Base-by-base conservation (phyloP, 2,329 filamentous ascomycete genomes). In the Colletotrichum cordylinicola region DNA sequence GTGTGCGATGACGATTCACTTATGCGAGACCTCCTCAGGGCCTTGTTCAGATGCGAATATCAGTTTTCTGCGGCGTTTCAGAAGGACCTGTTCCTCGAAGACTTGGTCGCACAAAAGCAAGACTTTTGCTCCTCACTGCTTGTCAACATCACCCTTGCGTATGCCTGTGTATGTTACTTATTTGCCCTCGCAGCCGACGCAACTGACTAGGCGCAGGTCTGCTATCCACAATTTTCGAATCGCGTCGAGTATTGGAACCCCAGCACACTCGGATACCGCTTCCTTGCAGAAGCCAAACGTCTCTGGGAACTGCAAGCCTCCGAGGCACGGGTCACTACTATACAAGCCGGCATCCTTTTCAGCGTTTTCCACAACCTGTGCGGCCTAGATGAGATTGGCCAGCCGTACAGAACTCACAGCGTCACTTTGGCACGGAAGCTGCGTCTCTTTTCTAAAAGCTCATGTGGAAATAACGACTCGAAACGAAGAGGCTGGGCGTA, bases 181-280 rank as follows among this genome's bases (percentile, higher is more conserved):
- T 78, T 27, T 27, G 37, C 78, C 67, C 24, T 6, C 8, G 39
- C 33, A 67, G 48, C 58, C 5, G 6, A 6, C 12, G 0, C 15
- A 15, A n/a, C 65, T 68, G 24, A 68, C 13, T 21, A 21, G 27
- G 37, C 2, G 4, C 56, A 86, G 84, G 79, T 82, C 39, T 84
- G 82, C 33, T 80, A 83, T 67, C 77, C 73, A 2, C 70, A 33
- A 0, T 77, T 84, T 21, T 56, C 77, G 1, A 76, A 82, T 2
- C 83, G 85, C 0, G 80, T 81, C 4, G 79, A 85, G 55, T 84
- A 83, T 64, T 86, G 85, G 84, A 83, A 82, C 18, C 83, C 84
- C 1, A 37, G 80, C 1, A 85, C 78, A 2, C 77, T 85, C 1
- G 60, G 74, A 0, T 86, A 86, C 33, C 80, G 81, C 3, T 87